Conservation (phyloP, 2,329 filamentous ascomycete species). For the Fusarium bactridioides region DNA sequence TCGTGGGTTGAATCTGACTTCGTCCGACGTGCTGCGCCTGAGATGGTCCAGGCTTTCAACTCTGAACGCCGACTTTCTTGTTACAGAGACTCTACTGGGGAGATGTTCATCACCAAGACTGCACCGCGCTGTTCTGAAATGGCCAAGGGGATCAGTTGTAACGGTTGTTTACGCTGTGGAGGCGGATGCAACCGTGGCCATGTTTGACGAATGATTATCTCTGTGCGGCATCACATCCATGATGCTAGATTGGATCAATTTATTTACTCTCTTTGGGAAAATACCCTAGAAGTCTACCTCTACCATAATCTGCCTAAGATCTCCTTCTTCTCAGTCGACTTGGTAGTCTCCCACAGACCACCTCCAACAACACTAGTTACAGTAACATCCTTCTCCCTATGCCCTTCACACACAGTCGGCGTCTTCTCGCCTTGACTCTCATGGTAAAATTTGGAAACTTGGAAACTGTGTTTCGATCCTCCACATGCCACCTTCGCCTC, state of each 20-base stretch:
- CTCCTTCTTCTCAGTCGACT: not conserved
- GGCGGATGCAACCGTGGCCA: not conserved
- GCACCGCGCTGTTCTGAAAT: not conserved
- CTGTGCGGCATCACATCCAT: not conserved
- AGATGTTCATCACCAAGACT: not conserved
- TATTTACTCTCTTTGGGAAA: not conserved
- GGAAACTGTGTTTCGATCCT: slow-evolving; percentile 43
- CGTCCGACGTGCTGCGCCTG: not conserved
- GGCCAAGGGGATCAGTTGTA: not conserved
- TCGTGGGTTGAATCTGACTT: not conserved
- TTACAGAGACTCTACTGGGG: not conserved
- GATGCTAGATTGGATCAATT: not conserved
- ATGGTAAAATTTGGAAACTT: slow-evolving; percentile 46
- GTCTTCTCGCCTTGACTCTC: slow-evolving; percentile 45
- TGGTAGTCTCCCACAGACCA: slow-evolving; percentile 4
- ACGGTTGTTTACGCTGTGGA: not conserved
- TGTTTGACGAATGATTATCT: not conserved
- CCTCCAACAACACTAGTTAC: not conserved
- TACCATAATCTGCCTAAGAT: not conserved
- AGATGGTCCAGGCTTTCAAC: not conserved
- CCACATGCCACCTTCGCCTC: slow-evolving; percentile 35
- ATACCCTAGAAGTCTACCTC: not conserved
- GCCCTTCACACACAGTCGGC: slow-evolving; percentile 36
- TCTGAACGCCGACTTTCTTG: not conserved
- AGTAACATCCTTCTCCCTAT: slow-evolving; percentile 2